Percentiles rank a stretch among this genome's conserved stretches.
These are phyloP conservation scores for Botrytis galanthina DNA, from an alignment of 2,329 filamentous ascomycete species.

Conservation along the genomic window DNA sequence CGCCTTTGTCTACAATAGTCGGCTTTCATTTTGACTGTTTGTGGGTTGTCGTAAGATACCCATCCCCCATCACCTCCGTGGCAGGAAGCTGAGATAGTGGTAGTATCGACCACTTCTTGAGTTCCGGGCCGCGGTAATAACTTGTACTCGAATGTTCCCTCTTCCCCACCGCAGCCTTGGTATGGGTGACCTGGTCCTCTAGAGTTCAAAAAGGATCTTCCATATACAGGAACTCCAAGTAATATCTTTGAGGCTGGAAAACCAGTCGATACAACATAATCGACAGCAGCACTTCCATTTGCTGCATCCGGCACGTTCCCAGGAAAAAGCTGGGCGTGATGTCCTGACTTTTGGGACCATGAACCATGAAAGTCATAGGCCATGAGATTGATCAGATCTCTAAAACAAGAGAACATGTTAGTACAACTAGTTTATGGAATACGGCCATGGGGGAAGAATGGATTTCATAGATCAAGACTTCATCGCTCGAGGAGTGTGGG, in stretches of 20 bases:
- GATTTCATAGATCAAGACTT: neutral
- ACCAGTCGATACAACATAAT: conserved; percentile 62
- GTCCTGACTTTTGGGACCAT: conserved; percentile 66
- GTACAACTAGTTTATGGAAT: neutral
- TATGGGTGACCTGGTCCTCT: conserved; percentile 63
- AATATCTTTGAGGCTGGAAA: conserved; percentile 71
- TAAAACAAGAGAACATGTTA: neutral
- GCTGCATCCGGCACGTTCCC: conserved; percentile 52
- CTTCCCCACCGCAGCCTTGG: conserved; percentile 55
- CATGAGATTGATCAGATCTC: conserved; percentile 73
- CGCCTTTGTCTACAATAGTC: conserved; percentile 68
- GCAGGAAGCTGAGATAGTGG: conserved; percentile 68
- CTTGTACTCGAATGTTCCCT: conserved; percentile 72
- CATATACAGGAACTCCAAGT: conserved; percentile 73
- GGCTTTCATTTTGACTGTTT: conserved; percentile 74
- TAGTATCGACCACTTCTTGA: conserved; percentile 66
- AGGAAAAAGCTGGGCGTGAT: conserved; percentile 73
- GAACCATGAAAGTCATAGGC: conserved; percentile 76
- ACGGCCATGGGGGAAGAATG: neutral
- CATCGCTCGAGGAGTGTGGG: neutral
- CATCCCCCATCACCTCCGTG: conserved; percentile 72
- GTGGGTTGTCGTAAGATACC: conserved; percentile 75
- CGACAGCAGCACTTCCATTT: conserved; percentile 65
- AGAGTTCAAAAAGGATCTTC: conserved; percentile 69
- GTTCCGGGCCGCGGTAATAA: conserved; percentile 61